phyloP scores from a whole-genome alignment of 2,329 filamentous ascomycete species.

The Pseudocercospora musae region DNA sequence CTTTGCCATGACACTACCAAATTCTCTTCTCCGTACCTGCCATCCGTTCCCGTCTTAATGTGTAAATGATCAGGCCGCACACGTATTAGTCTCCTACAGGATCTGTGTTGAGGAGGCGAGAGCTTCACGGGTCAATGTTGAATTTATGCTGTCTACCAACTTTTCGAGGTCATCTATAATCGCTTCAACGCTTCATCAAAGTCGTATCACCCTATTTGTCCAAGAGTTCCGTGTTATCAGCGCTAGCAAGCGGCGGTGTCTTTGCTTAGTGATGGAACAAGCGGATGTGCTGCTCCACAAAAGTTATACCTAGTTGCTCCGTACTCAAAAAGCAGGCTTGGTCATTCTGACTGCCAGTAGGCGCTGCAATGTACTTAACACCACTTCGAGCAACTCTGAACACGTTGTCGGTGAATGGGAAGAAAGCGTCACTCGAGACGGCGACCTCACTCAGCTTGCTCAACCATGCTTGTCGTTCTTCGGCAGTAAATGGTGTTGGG shows the following conservation, averaged over 20 bases:
- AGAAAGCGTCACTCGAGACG: constrained; percentile 93
- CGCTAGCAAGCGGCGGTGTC: background rate
- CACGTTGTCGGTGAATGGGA: constrained; percentile 98
- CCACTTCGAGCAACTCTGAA: constrained; percentile 86
- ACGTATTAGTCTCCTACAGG: too few species aligned
- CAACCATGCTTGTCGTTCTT: constrained; percentile 86
- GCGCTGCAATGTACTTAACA: constrained; percentile 93
- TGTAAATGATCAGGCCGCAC: too few species aligned
- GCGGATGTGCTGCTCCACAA: constrained; percentile 90
- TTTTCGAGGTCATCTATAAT: constrained; percentile 2
- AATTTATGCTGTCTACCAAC: constrained; percentile 4
- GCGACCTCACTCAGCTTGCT: constrained; percentile 76
- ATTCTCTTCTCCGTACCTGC: too few species aligned
- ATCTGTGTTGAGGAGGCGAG: background rate
- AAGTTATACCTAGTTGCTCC: constrained; percentile 86
- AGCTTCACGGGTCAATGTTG: background rate
- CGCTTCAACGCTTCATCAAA: background rate
- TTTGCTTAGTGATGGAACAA: constrained; percentile 82
- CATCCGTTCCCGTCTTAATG: too few species aligned
- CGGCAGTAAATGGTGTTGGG: constrained; percentile 72
- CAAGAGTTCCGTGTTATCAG: background rate
- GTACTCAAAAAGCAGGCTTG: constrained; percentile 79
- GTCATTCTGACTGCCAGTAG: constrained; percentile 86
- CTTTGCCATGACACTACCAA: too few species aligned
- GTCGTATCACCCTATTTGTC: background rate